A percentile compares a stretch with the other conserved stretches of the same genome.
Conservation (phyloP, 805 yeast genomes). For the Pichia occidentalis region DNA sequence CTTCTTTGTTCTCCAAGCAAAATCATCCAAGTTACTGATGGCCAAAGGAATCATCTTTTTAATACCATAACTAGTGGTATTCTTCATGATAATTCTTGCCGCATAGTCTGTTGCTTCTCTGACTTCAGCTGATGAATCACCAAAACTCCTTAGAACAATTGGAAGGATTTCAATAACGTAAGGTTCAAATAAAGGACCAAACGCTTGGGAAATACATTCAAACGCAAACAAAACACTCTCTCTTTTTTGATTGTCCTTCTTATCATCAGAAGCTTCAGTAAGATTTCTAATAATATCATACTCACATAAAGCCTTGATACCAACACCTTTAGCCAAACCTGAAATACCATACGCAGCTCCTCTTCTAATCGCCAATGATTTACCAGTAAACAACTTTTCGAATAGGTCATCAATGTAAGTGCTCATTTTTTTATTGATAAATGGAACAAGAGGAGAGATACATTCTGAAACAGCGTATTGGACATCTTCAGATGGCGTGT, state of each 20-base stretch:
- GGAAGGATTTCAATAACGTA: slow-evolving; percentile 88
- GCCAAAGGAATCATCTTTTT: slow-evolving; percentile 88
- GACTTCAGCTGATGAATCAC: slow-evolving; percentile 80
- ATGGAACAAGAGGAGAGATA: slow-evolving; percentile 71
- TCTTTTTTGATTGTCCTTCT: slow-evolving; percentile 62
- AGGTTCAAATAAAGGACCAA: slow-evolving; percentile 84
- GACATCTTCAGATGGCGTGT: slow-evolving; percentile 84
- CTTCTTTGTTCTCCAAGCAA: slow-evolving; percentile 93
- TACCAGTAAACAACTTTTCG: slow-evolving; percentile 50
- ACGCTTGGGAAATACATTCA: slow-evolving; percentile 71
- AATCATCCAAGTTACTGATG: slow-evolving; percentile 74
- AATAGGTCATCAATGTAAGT: slow-evolving; percentile 53
- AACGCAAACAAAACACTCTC: slow-evolving; percentile 86
- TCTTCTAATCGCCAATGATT: slow-evolving; percentile 49
- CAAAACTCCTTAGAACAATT: slow-evolving; percentile 68
- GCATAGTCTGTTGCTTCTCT: slow-evolving; percentile 86
- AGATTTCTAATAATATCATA: slow-evolving; percentile 71
- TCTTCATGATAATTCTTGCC: slow-evolving; percentile 80
- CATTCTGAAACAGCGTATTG: slow-evolving; percentile 84
- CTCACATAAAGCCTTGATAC: slow-evolving; percentile 68
- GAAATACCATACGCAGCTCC: slow-evolving; percentile 97
- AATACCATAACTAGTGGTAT: slow-evolving; percentile 89
- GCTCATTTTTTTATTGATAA: slow-evolving; percentile 45
- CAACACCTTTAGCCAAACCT: slow-evolving; percentile 87
- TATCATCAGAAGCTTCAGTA: slow-evolving; percentile 82